phyloP scores from a whole-genome alignment of 78 protist genomes.

The Blattamonas nauphoetae region DNA sequence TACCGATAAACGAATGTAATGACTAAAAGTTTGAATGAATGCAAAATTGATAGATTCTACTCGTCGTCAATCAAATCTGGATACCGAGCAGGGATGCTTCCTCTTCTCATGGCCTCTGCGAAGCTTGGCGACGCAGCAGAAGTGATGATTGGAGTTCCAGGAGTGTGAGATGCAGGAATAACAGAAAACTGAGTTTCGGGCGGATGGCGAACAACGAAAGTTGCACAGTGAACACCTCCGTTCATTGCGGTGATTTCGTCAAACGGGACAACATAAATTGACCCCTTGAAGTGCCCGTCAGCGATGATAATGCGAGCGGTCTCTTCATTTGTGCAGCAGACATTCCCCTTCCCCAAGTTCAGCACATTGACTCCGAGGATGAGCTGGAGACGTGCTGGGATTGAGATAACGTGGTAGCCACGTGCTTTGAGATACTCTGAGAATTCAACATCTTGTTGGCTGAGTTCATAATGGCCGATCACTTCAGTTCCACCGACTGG shows the following conservation, averaged over 20 bases:
- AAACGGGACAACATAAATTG: slow-evolving; percentile 39
- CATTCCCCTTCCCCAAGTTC: slow-evolving; percentile 66
- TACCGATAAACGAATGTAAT: too few relatives aligned
- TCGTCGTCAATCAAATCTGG: too few relatives aligned
- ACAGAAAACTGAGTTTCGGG: not conserved
- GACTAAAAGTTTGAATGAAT: too few relatives aligned
- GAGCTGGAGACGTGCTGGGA: slow-evolving; percentile 51
- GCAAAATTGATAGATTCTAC: too few relatives aligned
- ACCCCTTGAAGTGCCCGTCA: slow-evolving; percentile 19
- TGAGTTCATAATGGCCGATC: slow-evolving; percentile 17
- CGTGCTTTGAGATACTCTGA: slow-evolving; percentile 33
- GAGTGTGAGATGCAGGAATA: not conserved
- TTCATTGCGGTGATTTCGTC: slow-evolving; percentile 64
- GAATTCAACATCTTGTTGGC: slow-evolving; percentile 44
- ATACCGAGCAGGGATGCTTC: too few relatives aligned
- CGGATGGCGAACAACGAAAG: slow-evolving; percentile 47
- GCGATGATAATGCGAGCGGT: slow-evolving; percentile 49
- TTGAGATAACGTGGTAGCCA: slow-evolving; percentile 58
- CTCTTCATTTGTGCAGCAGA: slow-evolving; percentile 55
- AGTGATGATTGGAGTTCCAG: not conserved
- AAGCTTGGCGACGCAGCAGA: not conserved
- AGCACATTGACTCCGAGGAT: slow-evolving; percentile 66
- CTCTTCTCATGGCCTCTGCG: too few relatives aligned
- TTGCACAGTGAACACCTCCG: slow-evolving; percentile 76
- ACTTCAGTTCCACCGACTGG: too few relatives aligned